A percentile compares a stretch with the other conserved stretches of the same genome.
phyloP scores from a whole-genome alignment of 768 basidiomycete genomes.

The Tulasnella sp. region DNA sequence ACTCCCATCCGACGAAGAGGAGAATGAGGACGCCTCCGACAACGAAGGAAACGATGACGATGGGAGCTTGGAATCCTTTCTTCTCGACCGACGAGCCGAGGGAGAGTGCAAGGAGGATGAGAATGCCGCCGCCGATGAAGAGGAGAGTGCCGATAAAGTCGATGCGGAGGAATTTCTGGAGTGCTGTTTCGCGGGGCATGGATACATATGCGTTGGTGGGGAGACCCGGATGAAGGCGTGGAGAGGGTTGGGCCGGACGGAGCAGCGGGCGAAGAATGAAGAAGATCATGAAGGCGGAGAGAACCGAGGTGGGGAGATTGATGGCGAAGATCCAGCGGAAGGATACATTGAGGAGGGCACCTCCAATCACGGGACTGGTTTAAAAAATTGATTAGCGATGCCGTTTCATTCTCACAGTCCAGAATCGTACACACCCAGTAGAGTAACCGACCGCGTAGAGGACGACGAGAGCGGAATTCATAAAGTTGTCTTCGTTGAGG shows the following conservation, averaged over 20 bases:
- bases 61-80: constrained; percentile 35
- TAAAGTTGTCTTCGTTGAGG: constrained; percentile 39
- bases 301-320: constrained; percentile 39
- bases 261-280: constrained; percentile 35
- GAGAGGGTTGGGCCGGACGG: constrained; percentile 11
- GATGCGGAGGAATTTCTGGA: constrained; percentile 32
- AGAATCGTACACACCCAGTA: constrained; percentile 8
- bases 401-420: background rate
- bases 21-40: constrained; percentile 40
- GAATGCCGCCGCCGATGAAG: constrained; percentile 40
- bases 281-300: constrained; percentile 37
- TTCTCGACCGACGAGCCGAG: constrained; percentile 39
- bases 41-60: constrained; percentile 43
- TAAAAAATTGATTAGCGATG: background rate
- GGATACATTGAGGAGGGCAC: constrained; percentile 34
- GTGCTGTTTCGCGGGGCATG: background rate
- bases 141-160: constrained; percentile 44
- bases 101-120: constrained; percentile 44
- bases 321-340: constrained; percentile 54
- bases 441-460: constrained; percentile 39
- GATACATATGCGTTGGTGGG: constrained; percentile 19
- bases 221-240: constrained; percentile 2
- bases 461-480: constrained; percentile 37
- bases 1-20: constrained; percentile 40
- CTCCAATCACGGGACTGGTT: constrained; percentile 42